Percentiles rank a stretch among this genome's conserved stretches.
These are phyloP conservation scores for Globomyces sp. DNA, from an alignment of 371 early-diverging fungal genomes.

Conservation along the genomic window DNA sequence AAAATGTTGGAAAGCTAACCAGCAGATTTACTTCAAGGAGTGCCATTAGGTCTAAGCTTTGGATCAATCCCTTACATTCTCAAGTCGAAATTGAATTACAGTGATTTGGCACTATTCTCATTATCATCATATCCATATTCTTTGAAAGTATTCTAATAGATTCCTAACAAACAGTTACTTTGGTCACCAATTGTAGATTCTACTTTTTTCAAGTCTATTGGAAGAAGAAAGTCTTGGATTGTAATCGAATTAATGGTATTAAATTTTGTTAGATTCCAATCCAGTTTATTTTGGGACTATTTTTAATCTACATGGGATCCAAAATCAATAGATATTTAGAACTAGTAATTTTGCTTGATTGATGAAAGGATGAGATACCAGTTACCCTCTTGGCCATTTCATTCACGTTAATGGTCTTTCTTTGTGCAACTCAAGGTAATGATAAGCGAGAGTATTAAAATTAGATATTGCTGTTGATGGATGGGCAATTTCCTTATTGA, in stretches of 20 bases:
- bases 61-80: slow-evolving; percentile 92
- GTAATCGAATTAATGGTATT: slow-evolving; percentile 34
- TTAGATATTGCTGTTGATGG: slow-evolving; percentile 93
- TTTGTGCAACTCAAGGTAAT: slow-evolving; percentile 86
- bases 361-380: slow-evolving; percentile 32
- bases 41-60: slow-evolving; percentile 88
- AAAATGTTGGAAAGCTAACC: too few species aligned
- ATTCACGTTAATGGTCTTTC: slow-evolving; percentile 72
- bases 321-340: slow-evolving; percentile 73
- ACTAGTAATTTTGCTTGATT: not conserved
- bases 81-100: slow-evolving; percentile 84
- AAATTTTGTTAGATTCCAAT: slow-evolving; percentile 58
- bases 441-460: too few species aligned
- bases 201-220: slow-evolving; percentile 72
- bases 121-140: slow-evolving; percentile 92
- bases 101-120: slow-evolving; percentile 90
- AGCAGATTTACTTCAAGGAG: slow-evolving; percentile 81
- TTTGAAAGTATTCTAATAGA: slow-evolving; percentile 47
- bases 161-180: slow-evolving; percentile 30
- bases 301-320: slow-evolving; percentile 75
- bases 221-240: slow-evolving; percentile 96
- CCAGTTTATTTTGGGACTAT: slow-evolving; percentile 72
- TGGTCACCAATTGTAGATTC: slow-evolving; percentile 98
- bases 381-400: slow-evolving; percentile 35
- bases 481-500: slow-evolving; percentile 91